Percentiles rank a stretch among this genome's conserved stretches.
phyloP scores from a whole-genome alignment of 2,329 filamentous ascomycete species.

The Ophidiomyces ophidiicola region DNA sequence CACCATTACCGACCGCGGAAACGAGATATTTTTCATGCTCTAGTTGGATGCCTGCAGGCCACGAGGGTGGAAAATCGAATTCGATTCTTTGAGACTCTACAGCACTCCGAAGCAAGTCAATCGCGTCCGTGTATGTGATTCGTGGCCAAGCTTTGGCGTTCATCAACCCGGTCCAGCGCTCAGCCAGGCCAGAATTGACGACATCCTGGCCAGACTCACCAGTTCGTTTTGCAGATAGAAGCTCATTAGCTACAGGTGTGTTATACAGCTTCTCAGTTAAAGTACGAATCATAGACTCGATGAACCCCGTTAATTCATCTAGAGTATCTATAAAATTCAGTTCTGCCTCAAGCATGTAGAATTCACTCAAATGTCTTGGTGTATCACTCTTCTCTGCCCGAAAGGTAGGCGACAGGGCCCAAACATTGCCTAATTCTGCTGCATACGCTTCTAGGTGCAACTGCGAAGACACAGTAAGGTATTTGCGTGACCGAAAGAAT shows the following conservation, averaged over 20 bases:
- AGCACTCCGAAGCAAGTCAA: slow-evolving; percentile 53
- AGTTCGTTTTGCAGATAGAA: slow-evolving; percentile 38
- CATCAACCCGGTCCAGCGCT: slow-evolving; percentile 61
- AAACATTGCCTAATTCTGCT: slow-evolving; percentile 78
- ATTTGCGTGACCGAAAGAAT: slow-evolving; percentile 83
- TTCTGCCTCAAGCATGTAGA: slow-evolving; percentile 97
- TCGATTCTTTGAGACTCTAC: slow-evolving; percentile 35
- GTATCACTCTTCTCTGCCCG: slow-evolving; percentile 90
- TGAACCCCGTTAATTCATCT: slow-evolving; percentile 60
- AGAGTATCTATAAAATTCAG: slow-evolving; percentile 64
- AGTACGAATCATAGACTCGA: slow-evolving; percentile 62
- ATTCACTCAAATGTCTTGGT: slow-evolving; percentile 85
- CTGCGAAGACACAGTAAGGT: slow-evolving; percentile 89
- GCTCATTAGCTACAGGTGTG: slow-evolving; percentile 43
- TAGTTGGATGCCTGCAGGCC: slow-evolving; percentile 65
- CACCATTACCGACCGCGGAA: slow-evolving; percentile 47
- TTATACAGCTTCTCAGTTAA: slow-evolving; percentile 40
- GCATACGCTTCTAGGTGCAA: slow-evolving; percentile 86
- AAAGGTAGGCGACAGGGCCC: slow-evolving; percentile 88
- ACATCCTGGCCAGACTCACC: slow-evolving; percentile 33
- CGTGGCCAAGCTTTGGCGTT: slow-evolving; percentile 53
- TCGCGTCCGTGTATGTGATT: slow-evolving; percentile 70
- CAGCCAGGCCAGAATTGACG: slow-evolving; percentile 39
- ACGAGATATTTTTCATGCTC: slow-evolving; percentile 91
- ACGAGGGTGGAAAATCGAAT: slow-evolving; percentile 58